These are phyloP conservation scores for Suillus spraguei DNA, from an alignment of 768 basidiomycete species.

Conservation along the genomic window DNA sequence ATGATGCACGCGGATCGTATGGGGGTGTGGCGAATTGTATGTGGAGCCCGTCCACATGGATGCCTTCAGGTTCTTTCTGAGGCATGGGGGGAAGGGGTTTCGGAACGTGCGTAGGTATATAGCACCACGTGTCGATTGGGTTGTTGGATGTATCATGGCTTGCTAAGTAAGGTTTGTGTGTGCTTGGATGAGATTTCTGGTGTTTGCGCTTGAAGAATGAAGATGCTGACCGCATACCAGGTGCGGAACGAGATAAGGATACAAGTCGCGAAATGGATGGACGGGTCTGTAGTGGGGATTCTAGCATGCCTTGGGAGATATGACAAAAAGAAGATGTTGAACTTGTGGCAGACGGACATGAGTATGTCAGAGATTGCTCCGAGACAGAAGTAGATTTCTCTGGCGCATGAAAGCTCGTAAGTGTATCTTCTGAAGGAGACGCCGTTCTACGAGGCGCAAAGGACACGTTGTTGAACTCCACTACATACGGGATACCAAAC, in stretches of 20 bases:
- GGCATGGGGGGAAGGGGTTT: constrained; percentile 26
- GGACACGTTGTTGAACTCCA: constrained; percentile 33
- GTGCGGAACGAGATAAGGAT: constrained; percentile 14
- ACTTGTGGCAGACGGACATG: constrained; percentile 15
- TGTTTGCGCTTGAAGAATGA: constrained; percentile 31
- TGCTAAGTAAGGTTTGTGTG: constrained; percentile 7
- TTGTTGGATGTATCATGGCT: constrained; percentile 3
- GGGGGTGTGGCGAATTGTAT: constrained; percentile 24
- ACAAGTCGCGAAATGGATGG: constrained; percentile 20
- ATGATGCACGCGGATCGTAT: constrained; percentile 14
- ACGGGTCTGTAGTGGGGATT: constrained; percentile 17
- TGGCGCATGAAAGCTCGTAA: not conserved
- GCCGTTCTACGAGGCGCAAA: constrained; percentile 12
- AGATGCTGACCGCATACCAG: constrained; percentile 22
- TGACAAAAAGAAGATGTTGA: constrained; percentile 31
- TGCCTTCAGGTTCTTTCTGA: not conserved
- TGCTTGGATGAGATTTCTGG: not conserved
- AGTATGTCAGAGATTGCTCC: constrained; percentile 10
- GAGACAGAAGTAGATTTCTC: constrained; percentile 9
- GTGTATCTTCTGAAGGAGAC: constrained; percentile 2
- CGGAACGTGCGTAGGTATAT: constrained; percentile 9
- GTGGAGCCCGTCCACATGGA: constrained; percentile 25
- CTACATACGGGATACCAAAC: constrained; percentile 31
- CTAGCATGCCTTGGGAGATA: constrained; percentile 14
- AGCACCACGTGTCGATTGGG: constrained; percentile 14